Evolutionary conservation across 495 filamentous ascomycete genomes (phyloP).

Genomic region (Massariosphaeria phaeospora): DNA sequence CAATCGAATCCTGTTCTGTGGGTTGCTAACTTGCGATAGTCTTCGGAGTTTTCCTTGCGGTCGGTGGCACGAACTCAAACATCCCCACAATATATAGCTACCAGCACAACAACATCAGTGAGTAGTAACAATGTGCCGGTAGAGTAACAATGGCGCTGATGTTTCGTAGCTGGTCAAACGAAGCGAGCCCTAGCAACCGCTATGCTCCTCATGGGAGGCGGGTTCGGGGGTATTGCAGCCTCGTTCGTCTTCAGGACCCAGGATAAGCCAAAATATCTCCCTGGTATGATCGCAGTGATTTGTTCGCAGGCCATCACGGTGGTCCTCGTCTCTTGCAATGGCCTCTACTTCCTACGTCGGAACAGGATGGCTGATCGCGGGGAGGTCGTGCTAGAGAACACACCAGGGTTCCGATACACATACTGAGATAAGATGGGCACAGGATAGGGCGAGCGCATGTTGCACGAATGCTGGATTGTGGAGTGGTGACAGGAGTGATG

Average conservation of each 20-base stretch:
- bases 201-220: conserved; percentile 34
- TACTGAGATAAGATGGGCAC: not conserved
- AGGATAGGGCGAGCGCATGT: not conserved
- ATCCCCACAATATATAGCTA: conserved; percentile 28
- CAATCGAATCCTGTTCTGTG: conserved; percentile 4
- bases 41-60: conserved; percentile 7
- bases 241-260: conserved; percentile 10
- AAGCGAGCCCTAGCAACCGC: conserved; percentile 35
- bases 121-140: not conserved
- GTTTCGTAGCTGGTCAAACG: conserved; percentile 10
- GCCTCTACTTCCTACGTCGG: not conserved
- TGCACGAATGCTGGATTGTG: not conserved
- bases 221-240: conserved; percentile 21
- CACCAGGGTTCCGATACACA: conserved; percentile 5
- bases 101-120: conserved; percentile 26
- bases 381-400: conserved; percentile 3
- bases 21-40: not conserved
- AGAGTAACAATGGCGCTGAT: not conserved
- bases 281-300: conserved; percentile 12
- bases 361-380: conserved; percentile 9
- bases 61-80: conserved; percentile 12
- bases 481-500: not conserved
- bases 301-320: conserved; percentile 6
- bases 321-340: not conserved
- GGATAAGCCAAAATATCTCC: conserved; percentile 19